phyloP scores from a whole-genome alignment of 2,329 filamentous ascomycete genomes.

The Lasiodiplodia theobromae region DNA sequence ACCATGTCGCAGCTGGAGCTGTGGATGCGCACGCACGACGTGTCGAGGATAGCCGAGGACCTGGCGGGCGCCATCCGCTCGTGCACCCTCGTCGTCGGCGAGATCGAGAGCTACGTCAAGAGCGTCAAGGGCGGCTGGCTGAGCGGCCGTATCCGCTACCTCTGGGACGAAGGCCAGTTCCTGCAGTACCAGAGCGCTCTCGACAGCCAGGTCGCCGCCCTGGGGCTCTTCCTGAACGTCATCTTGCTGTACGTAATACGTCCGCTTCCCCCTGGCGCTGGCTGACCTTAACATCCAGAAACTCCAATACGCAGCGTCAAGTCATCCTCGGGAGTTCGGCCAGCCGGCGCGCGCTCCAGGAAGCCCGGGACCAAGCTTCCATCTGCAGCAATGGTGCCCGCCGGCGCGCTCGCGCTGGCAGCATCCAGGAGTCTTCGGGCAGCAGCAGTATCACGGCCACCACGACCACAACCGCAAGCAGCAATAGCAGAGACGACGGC shows the following conservation, averaged over 20 bases:
- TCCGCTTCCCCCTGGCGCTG: too few relatives aligned
- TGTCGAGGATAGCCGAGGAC: neutral
- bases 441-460: neutral
- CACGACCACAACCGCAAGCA: neutral
- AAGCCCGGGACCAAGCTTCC: constrained; percentile 1
- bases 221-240: constrained; percentile 7
- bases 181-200: neutral
- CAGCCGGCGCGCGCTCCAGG: neutral
- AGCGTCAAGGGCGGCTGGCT: neutral
- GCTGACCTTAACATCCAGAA: neutral
- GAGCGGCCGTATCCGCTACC: neutral
- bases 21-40: neutral
- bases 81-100: neutral
- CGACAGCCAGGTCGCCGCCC: constrained; percentile 3
- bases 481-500: neutral
- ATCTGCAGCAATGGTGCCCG: neutral
- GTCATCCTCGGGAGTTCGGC: neutral
- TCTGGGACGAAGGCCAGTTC: constrained; percentile 10
- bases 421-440: too few relatives aligned
- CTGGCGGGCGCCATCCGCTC: neutral
- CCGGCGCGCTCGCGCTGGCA: too few relatives aligned
- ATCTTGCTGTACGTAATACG: neutral
- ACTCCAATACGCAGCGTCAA: neutral
- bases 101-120: neutral
- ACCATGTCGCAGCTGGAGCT: neutral